Conservation (phyloP, 2,329 filamentous ascomycete genomes). For the Monosporascus sp. region DNA sequence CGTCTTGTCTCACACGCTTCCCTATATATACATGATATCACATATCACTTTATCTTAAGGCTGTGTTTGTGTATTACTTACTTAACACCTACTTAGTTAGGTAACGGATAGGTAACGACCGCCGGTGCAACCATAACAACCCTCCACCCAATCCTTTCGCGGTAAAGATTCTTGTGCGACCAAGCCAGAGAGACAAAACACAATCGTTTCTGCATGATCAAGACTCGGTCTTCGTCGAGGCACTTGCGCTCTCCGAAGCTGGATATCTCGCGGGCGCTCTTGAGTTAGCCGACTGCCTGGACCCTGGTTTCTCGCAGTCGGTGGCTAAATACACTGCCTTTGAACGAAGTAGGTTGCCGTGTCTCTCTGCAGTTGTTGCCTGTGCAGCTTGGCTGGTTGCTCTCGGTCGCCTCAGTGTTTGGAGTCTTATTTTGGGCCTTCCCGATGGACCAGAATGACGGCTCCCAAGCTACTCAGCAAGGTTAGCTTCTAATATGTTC, state of each 20-base stretch:
- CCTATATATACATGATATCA: neutral
- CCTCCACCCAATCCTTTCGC: conserved; percentile 1
- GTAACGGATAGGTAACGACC: conserved; percentile 5
- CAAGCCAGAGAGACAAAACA: neutral
- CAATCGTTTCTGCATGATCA: conserved; percentile 9
- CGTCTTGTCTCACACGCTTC: no score
- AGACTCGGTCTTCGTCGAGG: conserved; percentile 3
- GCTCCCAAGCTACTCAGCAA: conserved; percentile 28
- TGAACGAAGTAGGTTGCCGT: conserved; percentile 2
- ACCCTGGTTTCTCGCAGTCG: conserved; percentile 18
- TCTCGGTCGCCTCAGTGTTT: neutral
- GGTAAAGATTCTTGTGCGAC: neutral
- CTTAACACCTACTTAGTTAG: no score
- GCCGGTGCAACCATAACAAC: conserved; percentile 10
- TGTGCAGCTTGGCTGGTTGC: neutral
- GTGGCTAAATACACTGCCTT: conserved; percentile 2
- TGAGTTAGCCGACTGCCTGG: conserved; percentile 18
- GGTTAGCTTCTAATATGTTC: conserved; percentile 15
- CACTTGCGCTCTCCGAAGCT: conserved; percentile 8
- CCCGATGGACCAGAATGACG: conserved; percentile 23
- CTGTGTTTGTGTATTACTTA: no score
- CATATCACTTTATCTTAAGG: conserved; percentile 1
- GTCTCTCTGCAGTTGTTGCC: neutral
- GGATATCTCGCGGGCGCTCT: conserved; percentile 3
- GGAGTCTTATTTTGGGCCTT: neutral